phyloP scores from a whole-genome alignment of 23 red algal genomes.

The Gracilaria caudata region DNA sequence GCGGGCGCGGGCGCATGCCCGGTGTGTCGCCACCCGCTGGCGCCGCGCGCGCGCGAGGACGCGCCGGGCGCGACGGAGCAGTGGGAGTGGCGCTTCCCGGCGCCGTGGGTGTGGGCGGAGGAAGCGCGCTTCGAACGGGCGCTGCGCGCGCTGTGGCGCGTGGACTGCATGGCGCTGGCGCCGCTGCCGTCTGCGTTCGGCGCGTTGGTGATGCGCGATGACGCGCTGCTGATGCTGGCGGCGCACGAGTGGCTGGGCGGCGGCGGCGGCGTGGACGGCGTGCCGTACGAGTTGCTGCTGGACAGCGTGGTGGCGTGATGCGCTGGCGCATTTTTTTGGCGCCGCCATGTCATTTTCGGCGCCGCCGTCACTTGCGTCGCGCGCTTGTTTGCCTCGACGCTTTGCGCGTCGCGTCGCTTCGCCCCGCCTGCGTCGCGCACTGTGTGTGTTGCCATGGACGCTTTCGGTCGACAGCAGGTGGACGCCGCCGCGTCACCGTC shows the following conservation, averaged over 20 bases:
- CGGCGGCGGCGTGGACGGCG: neutral
- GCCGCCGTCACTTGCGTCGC: constrained; percentile 13
- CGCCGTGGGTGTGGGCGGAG: neutral
- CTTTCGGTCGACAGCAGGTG: too few relatives aligned
- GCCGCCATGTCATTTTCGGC: neutral
- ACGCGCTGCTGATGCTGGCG: constrained; percentile 3
- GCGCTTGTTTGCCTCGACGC: neutral
- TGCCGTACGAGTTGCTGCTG: constrained; percentile 25
- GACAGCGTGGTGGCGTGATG: constrained; percentile 14
- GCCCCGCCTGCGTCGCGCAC: too few relatives aligned
- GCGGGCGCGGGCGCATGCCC: neutral
- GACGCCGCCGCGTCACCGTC: neutral
- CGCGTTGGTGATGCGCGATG: neutral
- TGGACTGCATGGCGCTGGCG: constrained; percentile 7
- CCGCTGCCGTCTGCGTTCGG: neutral
- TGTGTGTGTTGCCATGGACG: too few relatives aligned
- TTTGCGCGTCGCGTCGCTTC: neutral
- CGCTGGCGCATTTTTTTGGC: neutral
- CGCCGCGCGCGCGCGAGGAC: neutral
- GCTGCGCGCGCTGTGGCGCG: constrained; percentile 18
- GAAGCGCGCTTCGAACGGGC: constrained; percentile 30
- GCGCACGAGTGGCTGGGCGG: constrained; percentile 14
- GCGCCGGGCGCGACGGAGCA: neutral
- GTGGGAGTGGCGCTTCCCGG: neutral
- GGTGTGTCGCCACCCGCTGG: constrained; percentile 20